Evolutionary conservation across 441 rosid genomes (phyloP), one percentile per base, ranked within the genome.

Genomic region (Adansonia madagascariensis): DNA sequence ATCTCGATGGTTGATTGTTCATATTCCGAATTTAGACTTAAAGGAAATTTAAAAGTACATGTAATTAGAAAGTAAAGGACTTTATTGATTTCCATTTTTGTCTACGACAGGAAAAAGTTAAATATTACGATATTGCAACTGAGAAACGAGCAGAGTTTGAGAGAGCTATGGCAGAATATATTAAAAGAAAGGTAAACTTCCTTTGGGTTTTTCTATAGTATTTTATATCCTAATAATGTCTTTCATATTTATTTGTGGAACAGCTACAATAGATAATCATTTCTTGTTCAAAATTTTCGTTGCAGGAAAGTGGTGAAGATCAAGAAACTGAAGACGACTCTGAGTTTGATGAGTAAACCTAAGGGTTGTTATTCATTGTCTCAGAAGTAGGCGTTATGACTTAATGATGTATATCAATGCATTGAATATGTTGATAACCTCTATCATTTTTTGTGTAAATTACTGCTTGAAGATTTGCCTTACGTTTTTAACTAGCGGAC

Each of bases 81-180:
- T 61, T 61, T 61, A 35, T 35, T 35, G 41, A 62, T 79, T 81
- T 27, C 75, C 43, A 69, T 31, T 65, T 53, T 62, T 61, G 49
- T 11, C 57, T 39, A 56, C 55, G 44, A 66, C 71, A 95, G 99
- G 99, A 94, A 81, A 94, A 95, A 69, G 97, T 95, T 35, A 87
- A 90, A 72, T 94, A 95, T 75, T 95, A 95, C 78, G 99, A 95
- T 80, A 85, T 92, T 47, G 98, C 99, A 73, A 91, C 91, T 6
- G 90, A 84, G 85, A 95, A 92, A 79, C 89, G 98, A 77, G 94
- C 95, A 55, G 97, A 91, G 80, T 95, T 95, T 79, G 98, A 93
- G 75, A 82, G 82, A 79, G 88, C 88, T 76, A 89, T 86, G 90
- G 88, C 89, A 43, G 94, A 88, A 52, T 94, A 88, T 66, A 81